Evolutionary conservation across 441 rosid species (phyloP).

Genomic region (Pelargonium fulgidum): DNA sequence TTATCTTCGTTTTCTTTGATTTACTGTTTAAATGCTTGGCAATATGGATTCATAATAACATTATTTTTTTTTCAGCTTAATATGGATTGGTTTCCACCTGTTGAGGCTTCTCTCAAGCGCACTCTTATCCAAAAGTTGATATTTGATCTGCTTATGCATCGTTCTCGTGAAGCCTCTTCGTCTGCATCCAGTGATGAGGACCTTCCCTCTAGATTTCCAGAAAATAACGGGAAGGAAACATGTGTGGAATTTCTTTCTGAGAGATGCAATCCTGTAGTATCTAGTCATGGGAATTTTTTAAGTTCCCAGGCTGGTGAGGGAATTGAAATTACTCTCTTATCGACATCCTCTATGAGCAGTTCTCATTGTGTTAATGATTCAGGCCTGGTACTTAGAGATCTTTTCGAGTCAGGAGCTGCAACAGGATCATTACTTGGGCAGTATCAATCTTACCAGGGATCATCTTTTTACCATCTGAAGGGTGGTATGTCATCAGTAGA

Average conservation of each 20-base stretch:
- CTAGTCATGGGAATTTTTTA: conserved; percentile 41
- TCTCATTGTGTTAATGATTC: conserved; percentile 54
- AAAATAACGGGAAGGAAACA: conserved; percentile 31
- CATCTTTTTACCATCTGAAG: conserved; percentile 53
- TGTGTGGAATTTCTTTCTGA: conserved; percentile 37
- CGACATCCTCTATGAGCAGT: conserved; percentile 53
- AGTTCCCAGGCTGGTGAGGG: conserved; percentile 45
- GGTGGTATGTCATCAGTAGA: conserved; percentile 43
- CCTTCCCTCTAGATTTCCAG: conserved; percentile 38
- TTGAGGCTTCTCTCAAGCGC: conserved; percentile 66
- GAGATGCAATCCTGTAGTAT: conserved; percentile 33
- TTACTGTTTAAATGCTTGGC: conserved; percentile 4
- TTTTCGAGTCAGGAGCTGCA: conserved; percentile 61
- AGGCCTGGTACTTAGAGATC: conserved; percentile 72
- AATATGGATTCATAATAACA: conserved; percentile 10
- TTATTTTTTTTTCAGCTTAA: conserved; percentile 41
- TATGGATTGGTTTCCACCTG: conserved; percentile 57
- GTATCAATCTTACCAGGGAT: conserved; percentile 49
- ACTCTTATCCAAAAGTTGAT: conserved; percentile 54
- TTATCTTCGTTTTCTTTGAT: conserved; percentile 5
- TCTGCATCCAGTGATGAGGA: conserved; percentile 31
- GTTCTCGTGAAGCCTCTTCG: conserved; percentile 29
- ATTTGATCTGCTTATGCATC: conserved; percentile 48
- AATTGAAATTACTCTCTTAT: conserved; percentile 63
- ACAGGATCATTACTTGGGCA: conserved; percentile 61